Conservation (phyloP, 2,329 filamentous ascomycete genomes). For the Xylariaceae sp. region DNA sequence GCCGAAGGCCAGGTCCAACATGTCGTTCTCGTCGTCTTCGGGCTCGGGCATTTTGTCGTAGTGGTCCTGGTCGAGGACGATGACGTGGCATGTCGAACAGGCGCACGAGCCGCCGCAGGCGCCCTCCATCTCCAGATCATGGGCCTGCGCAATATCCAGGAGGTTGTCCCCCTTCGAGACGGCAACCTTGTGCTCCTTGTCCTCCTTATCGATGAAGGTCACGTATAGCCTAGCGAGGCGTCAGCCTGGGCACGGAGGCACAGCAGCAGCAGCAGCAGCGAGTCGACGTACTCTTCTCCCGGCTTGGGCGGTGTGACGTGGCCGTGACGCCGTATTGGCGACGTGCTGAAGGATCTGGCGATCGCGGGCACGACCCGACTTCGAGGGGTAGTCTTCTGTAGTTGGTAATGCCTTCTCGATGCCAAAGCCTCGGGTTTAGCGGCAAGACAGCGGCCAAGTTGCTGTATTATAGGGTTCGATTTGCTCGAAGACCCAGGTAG, state of each 20-base stretch:
- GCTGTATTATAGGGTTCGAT: too few relatives aligned
- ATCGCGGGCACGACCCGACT: too few relatives aligned
- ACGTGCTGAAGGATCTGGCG: slow-evolving; percentile 64
- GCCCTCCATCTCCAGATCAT: slow-evolving; percentile 97
- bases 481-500: too few relatives aligned
- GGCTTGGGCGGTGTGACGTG: slow-evolving; percentile 78
- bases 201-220: slow-evolving; percentile 91
- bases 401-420: too few relatives aligned
- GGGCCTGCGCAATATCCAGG: slow-evolving; percentile 86
- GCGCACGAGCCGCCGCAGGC: slow-evolving; percentile 92
- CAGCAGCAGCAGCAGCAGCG: slow-evolving; percentile 1
- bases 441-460: too few relatives aligned
- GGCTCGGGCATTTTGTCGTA: slow-evolving; percentile 75
- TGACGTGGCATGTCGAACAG: slow-evolving; percentile 88
- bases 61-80: slow-evolving; percentile 64
- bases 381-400: too few relatives aligned
- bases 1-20: slow-evolving; percentile 85
- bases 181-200: slow-evolving; percentile 64
- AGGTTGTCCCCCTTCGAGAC: slow-evolving; percentile 86
- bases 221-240: slow-evolving; percentile 60
- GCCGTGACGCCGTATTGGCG: slow-evolving; percentile 56
- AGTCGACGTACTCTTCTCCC: slow-evolving; percentile 71
- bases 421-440: too few relatives aligned
- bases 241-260: slow-evolving; percentile 8
- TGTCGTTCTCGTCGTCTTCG: slow-evolving; percentile 78